These are phyloP conservation scores for Paramyrothecium roridum DNA, from an alignment of 2,329 filamentous ascomycete genomes.

Conservation along the genomic window DNA sequence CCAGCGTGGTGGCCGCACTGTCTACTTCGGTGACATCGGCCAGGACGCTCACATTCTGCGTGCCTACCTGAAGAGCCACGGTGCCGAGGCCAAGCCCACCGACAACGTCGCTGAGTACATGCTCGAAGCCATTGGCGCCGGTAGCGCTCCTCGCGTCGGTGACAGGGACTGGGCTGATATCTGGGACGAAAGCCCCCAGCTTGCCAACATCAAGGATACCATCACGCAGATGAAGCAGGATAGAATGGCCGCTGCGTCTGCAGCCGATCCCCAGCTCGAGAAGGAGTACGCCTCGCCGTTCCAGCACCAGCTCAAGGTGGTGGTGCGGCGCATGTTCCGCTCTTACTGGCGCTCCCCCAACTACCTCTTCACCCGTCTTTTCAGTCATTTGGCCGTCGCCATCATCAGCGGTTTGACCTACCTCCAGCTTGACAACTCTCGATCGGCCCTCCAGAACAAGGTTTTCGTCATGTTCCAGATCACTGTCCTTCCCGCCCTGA, in stretches of 20 bases:
- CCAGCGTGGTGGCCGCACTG: conserved; percentile 72
- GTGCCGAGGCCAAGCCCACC: conserved; percentile 53
- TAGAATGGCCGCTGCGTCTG: conserved; percentile 38
- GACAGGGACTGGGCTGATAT: conserved; percentile 77
- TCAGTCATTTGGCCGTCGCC: conserved; percentile 78
- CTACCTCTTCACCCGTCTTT: conserved; percentile 84
- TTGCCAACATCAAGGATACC: conserved; percentile 61
- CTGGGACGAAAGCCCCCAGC: conserved; percentile 71
- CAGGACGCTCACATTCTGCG: conserved; percentile 70
- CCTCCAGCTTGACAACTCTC: conserved; percentile 72
- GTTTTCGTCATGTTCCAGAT: conserved; percentile 91
- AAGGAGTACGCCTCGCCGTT: conserved; percentile 82
- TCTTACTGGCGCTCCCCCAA: conserved; percentile 84
- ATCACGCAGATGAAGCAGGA: conserved; percentile 65
- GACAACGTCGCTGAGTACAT: conserved; percentile 73
- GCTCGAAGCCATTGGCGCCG: conserved; percentile 80
- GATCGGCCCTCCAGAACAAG: conserved; percentile 75
- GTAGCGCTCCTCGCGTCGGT: conserved; percentile 68
- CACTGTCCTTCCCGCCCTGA: conserved; percentile 77
- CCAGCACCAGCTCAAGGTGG: conserved; percentile 73
- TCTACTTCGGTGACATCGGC: conserved; percentile 85
- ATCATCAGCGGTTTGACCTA: conserved; percentile 78
- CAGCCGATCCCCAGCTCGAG: conserved; percentile 52
- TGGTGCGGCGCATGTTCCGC: conserved; percentile 69
- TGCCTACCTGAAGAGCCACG: conserved; percentile 56